Conservation (phyloP, 2,329 filamentous ascomycete species). For the Davidsoniella neocaledoniae region DNA sequence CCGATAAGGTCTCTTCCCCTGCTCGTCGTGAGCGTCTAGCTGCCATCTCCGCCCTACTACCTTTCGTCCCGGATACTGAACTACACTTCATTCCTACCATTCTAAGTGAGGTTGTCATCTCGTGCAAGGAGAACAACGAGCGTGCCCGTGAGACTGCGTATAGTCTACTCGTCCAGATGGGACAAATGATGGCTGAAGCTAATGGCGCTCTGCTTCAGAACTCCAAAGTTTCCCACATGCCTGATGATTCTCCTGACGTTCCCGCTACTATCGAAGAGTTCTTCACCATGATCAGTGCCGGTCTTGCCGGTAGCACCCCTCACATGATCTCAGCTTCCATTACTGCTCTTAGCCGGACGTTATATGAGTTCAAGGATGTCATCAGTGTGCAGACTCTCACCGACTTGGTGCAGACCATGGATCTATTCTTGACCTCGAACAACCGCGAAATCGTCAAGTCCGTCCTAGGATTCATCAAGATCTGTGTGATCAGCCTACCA, state of each 20-base stretch:
- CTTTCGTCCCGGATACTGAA: constrained; percentile 57
- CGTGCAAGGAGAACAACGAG: constrained; percentile 95
- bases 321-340: constrained; percentile 98
- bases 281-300: constrained; percentile 95
- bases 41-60: constrained; percentile 65
- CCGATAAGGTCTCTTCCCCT: constrained; percentile 73
- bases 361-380: constrained; percentile 72
- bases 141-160: constrained; percentile 81
- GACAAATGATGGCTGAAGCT: constrained; percentile 53
- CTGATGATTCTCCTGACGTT: constrained; percentile 57
- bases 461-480: constrained; percentile 91
- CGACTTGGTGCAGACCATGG: constrained; percentile 86
- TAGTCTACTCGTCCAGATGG: constrained; percentile 76
- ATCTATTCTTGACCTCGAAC: constrained; percentile 88
- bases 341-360: constrained; percentile 78
- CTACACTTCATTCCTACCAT: constrained; percentile 89
- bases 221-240: constrained; percentile 75
- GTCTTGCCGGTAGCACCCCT: constrained; percentile 77
- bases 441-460: constrained; percentile 94
- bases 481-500: constrained; percentile 76
- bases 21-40: constrained; percentile 73
- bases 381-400: constrained; percentile 53
- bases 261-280: constrained; percentile 81
- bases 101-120: constrained; percentile 85
- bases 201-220: constrained; percentile 65